These are phyloP conservation scores for Monosporozyma aerobia DNA, from an alignment of 805 yeast genomes.

Conservation along the genomic window DNA sequence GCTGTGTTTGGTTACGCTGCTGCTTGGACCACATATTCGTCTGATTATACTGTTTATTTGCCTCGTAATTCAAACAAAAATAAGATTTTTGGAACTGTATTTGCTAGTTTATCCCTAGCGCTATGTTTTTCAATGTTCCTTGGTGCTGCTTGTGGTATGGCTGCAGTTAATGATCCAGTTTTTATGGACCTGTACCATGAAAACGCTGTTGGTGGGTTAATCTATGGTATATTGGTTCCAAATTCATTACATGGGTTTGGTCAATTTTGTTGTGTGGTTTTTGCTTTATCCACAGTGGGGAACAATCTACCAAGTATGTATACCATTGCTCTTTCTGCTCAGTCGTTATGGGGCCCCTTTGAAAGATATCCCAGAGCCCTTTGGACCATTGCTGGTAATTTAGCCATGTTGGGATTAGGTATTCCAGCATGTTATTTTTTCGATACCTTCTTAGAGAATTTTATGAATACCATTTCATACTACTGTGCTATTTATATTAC, in stretches of 20 bases:
- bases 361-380: slow-evolving; percentile 3
- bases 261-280: slow-evolving; percentile 5
- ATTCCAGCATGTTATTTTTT: slow-evolving; percentile 5
- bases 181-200: neutral
- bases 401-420: slow-evolving; percentile 1
- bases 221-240: slow-evolving; percentile 4
- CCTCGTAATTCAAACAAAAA: neutral
- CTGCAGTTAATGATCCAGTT: slow-evolving; percentile 2
- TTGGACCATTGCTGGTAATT: slow-evolving; percentile 4
- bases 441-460: slow-evolving; percentile 2
- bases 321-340: slow-evolving; percentile 4
- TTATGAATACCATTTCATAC: slow-evolving; percentile 4
- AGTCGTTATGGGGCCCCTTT: slow-evolving; percentile 3
- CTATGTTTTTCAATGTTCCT: slow-evolving; percentile 3
- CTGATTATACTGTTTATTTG: slow-evolving; percentile 4
- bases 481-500: slow-evolving; percentile 3
- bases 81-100: neutral
- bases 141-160: slow-evolving; percentile 5
- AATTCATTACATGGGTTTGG: slow-evolving; percentile 5
- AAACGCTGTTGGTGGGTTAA: slow-evolving; percentile 3
- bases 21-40: slow-evolving; percentile 4
- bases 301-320: slow-evolving; percentile 6
- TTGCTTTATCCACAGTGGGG: slow-evolving; percentile 4
- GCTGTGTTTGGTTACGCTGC: slow-evolving; percentile 3
- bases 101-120: neutral